Evolutionary conservation across 208 protist genomes (phyloP), one percentile per base, ranked within the genome.

Genomic region (Trypanosoma brucei): DNA sequence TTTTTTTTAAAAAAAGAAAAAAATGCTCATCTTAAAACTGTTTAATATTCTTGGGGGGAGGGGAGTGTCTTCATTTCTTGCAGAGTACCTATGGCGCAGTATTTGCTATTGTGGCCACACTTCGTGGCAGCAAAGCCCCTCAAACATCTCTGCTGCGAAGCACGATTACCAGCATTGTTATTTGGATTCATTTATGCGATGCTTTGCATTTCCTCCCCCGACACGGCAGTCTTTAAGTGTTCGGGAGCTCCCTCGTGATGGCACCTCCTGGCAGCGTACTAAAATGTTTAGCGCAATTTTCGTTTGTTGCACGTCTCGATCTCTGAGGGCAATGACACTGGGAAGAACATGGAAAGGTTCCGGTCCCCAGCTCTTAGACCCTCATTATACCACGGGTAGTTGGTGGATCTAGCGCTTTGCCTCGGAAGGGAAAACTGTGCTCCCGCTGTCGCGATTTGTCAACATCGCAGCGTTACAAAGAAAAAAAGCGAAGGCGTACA

Each of bases 301-400:
- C 11, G 42, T 11, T 0, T 46, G 6, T 46, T 46, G 6, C 11
- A 14, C 11, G 6, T 7, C 30, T 7, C 6, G 6, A n/a, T 54
- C 50, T 54, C 50, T 33, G 50, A 54, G 50, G 31, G 50, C 50
- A 54, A 54, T 54, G 50, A 54, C 50, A 54, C 50, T 54, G 22
- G 6, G n/a, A 34, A n/a, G 7, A n/a, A n/a, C 50, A 54, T 54
- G 6, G 30, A 33, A 8, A 8, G 6, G 31, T 6, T 34, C 6
- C 8, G 4, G 11, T 34, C 34, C 9, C 7, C 30, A 58, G 54
- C 54, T 58, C 36, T 58, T 42, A 39, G n/a, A 58, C 54, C 30
- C 54, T 44, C 54, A 40, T 44, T 44, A n/a, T 35, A 22, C 22
- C 22, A 22, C 22, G 22, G 22, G 22, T 22, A 22, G 22, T 22